phyloP scores from a whole-genome alignment of 2,329 filamentous ascomycete genomes.

The Eutypa lata region DNA sequence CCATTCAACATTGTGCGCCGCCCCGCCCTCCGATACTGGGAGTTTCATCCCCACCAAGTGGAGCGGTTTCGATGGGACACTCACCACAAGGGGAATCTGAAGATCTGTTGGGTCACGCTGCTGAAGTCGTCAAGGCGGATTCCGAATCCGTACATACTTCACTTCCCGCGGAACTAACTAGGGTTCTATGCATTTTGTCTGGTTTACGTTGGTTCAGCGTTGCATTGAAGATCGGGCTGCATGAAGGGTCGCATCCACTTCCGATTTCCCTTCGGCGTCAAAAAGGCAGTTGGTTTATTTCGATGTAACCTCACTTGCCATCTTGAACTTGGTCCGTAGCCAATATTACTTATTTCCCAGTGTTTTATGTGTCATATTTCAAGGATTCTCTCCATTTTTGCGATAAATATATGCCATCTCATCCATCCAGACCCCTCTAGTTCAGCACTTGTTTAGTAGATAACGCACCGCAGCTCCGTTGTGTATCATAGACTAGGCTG shows the following conservation, averaged over 20 bases:
- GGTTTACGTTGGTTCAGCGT: not conserved
- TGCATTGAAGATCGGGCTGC: not conserved
- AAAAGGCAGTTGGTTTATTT: not conserved
- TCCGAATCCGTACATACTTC: conserved; percentile 23
- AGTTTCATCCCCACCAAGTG: conserved; percentile 25
- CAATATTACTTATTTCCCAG: not conserved
- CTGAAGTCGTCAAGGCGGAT: conserved; percentile 16
- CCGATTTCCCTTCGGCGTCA: not conserved
- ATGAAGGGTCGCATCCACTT: not conserved
- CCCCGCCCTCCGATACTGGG: conserved; percentile 26
- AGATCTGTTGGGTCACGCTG: conserved; percentile 21
- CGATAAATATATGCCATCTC: too few species aligned
- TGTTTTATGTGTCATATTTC: not conserved
- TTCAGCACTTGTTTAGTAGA: too few species aligned
- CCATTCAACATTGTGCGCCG: conserved; percentile 22
- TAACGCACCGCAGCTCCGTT: too few species aligned
- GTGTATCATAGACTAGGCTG: too few species aligned
- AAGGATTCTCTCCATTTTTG: not conserved
- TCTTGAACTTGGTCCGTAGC: not conserved
- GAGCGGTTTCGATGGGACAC: conserved; percentile 27
- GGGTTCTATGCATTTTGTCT: not conserved
- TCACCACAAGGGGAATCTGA: conserved; percentile 13
- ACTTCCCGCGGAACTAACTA: conserved; percentile 13
- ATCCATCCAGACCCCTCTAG: too few species aligned
- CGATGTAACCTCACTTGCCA: not conserved